Evolutionary conservation across 176 grass and related monocot genomes (phyloP), one percentile per base, ranked within the genome.

Genomic region (Lolium multiflorum): DNA sequence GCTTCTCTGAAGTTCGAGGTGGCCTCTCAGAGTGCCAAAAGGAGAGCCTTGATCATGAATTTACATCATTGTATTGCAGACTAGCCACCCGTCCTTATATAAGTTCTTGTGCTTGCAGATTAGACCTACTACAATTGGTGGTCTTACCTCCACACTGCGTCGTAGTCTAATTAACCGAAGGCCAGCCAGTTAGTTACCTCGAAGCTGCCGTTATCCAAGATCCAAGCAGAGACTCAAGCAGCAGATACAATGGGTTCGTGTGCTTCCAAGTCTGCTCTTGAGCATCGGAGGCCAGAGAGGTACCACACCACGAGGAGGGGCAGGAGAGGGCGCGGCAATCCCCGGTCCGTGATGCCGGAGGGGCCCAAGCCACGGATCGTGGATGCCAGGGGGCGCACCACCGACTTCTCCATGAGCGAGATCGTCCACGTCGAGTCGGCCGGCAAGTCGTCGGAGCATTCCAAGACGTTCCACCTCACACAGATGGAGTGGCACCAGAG

Each of bases 401-500:
- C 85, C 5, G 95, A 93, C 69, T 95, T 92, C 76, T 87, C 90
- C 6, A 15, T 98, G 73, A 94, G 96, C 41, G 88, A 91, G 74
- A 91, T 94, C 62, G 88, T 94, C 60, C 94, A 88, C n/a, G 56
- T 93, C 9, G 95, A 98, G 86, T 89, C 89, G 6, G 85, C 85
- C 5, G 64, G 87, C 65, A 99, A 96, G 61, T 61, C 77, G 3
- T 69, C 76, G 1, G 88, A 92, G 83, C 89, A 88, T 43, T 94
- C 93, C 77, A 74, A 89, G 82, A 99, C 82, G 26, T 88, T 93
- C 89, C 93, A 96, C 57, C 86, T 92, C 15, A 96, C 89, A 9
- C 92, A 99, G 80, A 91, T 96, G 90, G 90, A 94, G 71, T 96
- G 97, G 94, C 89, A 94, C 62, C 93, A 96, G 67, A 94, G 84